Evolutionary conservation across 2,329 filamentous ascomycete genomes (phyloP).

Genomic region (Gaeumannomyces sp.): DNA sequence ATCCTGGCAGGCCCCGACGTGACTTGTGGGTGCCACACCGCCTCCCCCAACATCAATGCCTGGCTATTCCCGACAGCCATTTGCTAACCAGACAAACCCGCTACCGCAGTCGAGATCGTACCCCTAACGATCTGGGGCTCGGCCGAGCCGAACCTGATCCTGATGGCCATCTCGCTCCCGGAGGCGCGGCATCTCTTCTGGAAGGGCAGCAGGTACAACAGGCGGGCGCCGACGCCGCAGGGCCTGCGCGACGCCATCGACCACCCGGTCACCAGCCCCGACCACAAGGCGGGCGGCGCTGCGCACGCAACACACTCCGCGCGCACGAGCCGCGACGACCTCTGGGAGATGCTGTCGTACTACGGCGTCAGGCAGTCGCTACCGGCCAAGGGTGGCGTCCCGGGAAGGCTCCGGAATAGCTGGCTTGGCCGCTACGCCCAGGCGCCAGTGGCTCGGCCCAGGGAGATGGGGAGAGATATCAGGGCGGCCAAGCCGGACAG

Average conservation of each 20-base stretch:
- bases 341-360: neutral
- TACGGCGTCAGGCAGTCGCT: neutral
- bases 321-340: neutral
- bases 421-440: neutral
- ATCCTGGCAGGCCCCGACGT: neutral
- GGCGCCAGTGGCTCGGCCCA: neutral
- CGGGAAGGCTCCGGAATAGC: no score
- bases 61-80: neutral
- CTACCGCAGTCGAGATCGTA: neutral
- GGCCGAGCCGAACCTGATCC: slow-evolving; percentile 3
- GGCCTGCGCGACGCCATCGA: slow-evolving; percentile 4
- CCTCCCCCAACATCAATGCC: neutral
- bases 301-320: neutral
- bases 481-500: neutral
- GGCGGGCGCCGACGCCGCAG: slow-evolving; percentile 1
- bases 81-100: neutral
- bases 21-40: neutral
- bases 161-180: slow-evolving; percentile 3
- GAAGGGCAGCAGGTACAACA: neutral
- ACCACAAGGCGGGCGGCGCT: neutral
- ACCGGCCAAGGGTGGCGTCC: neutral
- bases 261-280: neutral
- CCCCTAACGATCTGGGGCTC: neutral
- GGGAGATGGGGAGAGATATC: no score
- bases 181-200: neutral